Conservation (phyloP, 371 early-diverging fungal genomes). For the Circinella minor region DNA sequence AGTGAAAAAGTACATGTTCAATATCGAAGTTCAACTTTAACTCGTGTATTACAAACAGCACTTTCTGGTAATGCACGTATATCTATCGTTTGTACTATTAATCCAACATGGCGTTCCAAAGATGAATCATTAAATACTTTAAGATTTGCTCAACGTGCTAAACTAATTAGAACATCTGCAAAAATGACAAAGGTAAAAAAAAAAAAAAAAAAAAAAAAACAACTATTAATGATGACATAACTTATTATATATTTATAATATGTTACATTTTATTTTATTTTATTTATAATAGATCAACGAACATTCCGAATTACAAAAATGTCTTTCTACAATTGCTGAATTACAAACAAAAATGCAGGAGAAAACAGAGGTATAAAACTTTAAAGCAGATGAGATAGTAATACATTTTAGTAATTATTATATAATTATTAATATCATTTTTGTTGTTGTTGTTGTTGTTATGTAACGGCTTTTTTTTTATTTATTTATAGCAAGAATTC, state of each 20-base stretch:
- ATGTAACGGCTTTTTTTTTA: not conserved
- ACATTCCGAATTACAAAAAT: conserved; percentile 86
- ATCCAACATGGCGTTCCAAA: conserved; percentile 64
- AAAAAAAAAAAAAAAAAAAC: too few species aligned
- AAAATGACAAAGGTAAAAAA: conserved; percentile 39
- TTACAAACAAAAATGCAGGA: conserved; percentile 76
- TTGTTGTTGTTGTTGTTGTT: too few species aligned
- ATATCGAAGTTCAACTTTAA: conserved; percentile 94
- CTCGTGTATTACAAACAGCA: conserved; percentile 88
- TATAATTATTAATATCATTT: too few species aligned
- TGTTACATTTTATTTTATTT: too few species aligned
- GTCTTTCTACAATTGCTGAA: conserved; percentile 77
- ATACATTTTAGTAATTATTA: too few species aligned
- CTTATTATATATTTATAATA: too few species aligned
- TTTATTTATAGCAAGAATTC: conserved; percentile 31
- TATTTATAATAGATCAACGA: conserved; percentile 56
- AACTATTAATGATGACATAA: not conserved
- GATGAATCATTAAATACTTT: conserved; percentile 89
- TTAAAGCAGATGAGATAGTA: too few species aligned
- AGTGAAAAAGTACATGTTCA: conserved; percentile 68
- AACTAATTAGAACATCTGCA: conserved; percentile 60
- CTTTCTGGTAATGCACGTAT: conserved; percentile 83
- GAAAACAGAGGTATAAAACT: conserved; percentile 48
- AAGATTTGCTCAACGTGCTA: conserved; percentile 86
- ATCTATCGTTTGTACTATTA: conserved; percentile 85